Evolutionary conservation across 768 basidiomycete species (phyloP), one percentile per base, ranked within the genome.

Genomic region (Mycena galericulata): DNA sequence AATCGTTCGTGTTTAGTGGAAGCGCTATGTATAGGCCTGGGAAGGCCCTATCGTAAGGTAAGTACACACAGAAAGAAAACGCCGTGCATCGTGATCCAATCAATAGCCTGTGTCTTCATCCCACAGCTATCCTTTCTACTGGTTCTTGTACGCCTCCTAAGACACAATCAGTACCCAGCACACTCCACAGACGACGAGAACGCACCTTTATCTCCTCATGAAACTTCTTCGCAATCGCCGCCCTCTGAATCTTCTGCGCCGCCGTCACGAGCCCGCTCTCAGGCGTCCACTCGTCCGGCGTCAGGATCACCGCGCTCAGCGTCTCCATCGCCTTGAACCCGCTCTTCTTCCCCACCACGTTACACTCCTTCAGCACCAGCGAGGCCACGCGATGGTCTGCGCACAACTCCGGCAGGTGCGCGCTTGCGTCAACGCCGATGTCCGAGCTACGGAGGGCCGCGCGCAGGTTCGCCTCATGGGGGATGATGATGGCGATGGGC

Each of bases 221-320:
- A 67, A 91, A 96, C 72, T 79, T 82, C 79, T 91, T 86, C 69
- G 86, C 88, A 62, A 97, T 85, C 79, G 83, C 89, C 75, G 84
- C 86, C 72, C 96, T 80, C 81, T 97, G 92, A 18, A 97, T 85
- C 87, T 97, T 97, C 85, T 95, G 93, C 63, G 96, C 95, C 17
- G 95, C 93, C 0, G 96, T 97, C 51, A 96, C 89, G 41, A 97
- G 84, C 41, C 94, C 96, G 67, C 78, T 93, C 84, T 97, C 93
- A 0, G 96, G 94, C 8, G 95, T 96, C 96, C 96, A 97, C 80
- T 96, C 95, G 5, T 96, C 92, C 30, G 90, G 75, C 7, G 92
- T 91, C 74, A 97, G 79, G n/a, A 97, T 86, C 29, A 96, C 91
- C 26, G 85, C 89, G 76, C 92, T 89, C 34, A 97, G 80, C 58